These are phyloP conservation scores for Tetradesmus obliquus DNA, from an alignment of 139 green algal species.

Conservation along the genomic window DNA sequence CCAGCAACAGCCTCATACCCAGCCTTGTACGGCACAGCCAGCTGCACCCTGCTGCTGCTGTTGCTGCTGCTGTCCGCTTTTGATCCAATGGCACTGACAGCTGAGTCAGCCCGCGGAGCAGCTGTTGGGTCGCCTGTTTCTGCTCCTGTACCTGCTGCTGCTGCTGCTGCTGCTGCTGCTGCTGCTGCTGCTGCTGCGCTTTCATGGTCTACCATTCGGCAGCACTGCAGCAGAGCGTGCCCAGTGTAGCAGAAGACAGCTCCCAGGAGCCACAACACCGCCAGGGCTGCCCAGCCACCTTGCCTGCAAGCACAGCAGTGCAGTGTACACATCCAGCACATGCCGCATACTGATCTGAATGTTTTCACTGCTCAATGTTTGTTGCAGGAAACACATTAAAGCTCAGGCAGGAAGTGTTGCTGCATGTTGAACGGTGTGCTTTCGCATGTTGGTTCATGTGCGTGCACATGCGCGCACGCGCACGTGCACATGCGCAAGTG, in stretches of 20 bases:
- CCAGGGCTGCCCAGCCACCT: constrained; percentile 55
- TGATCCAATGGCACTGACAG: not conserved
- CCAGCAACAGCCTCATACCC: constrained; percentile 79
- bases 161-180: not conserved
- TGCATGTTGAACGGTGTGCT: too few relatives aligned
- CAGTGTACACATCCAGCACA: not conserved
- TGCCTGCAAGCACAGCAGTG: not conserved
- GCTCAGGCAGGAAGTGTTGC: too few relatives aligned
- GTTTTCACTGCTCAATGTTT: too few relatives aligned
- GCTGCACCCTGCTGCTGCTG: not conserved
- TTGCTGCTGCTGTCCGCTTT: not conserved
- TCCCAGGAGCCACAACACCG: constrained; percentile 53
- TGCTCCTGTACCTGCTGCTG: not conserved
- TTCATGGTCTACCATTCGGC: not conserved
- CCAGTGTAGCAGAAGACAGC: constrained; percentile 65
- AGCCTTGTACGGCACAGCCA: not conserved
- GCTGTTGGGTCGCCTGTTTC: not conserved
- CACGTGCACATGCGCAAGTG: not conserved
- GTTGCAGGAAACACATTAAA: not conserved
- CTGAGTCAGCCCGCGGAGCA: not conserved
- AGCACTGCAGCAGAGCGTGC: constrained; percentile 50
- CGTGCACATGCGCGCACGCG: not conserved
- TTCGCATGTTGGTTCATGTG: too few relatives aligned
- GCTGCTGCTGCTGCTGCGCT: constrained; percentile 1
- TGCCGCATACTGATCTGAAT: too few relatives aligned